These are phyloP conservation scores for Ramularia endophylla DNA, from an alignment of 2,329 filamentous ascomycete species.

Conservation along the genomic window DNA sequence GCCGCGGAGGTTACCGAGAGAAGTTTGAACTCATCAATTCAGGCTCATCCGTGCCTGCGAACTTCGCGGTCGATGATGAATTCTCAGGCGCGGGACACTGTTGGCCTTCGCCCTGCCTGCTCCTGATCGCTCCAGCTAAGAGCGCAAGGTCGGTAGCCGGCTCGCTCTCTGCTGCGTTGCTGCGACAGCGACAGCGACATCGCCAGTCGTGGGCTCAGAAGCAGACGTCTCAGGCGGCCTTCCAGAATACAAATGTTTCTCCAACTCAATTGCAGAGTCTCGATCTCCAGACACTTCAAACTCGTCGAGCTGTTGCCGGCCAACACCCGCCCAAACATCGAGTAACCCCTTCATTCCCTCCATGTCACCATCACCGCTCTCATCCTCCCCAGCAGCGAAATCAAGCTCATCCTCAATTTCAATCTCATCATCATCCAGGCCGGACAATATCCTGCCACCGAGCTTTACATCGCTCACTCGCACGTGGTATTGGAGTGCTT, in stretches of 20 bases:
- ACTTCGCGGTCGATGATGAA: neutral
- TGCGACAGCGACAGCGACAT: too few relatives aligned
- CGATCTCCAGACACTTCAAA: conserved; percentile 26
- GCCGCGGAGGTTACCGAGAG: too few relatives aligned
- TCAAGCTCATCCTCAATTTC: conserved; percentile 21
- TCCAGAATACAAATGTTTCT: conserved; percentile 10
- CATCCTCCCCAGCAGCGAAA: conserved; percentile 6
- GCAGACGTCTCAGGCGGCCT: conserved; percentile 11
- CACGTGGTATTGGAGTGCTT: conserved; percentile 78
- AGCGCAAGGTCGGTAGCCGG: neutral
- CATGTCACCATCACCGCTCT: conserved; percentile 15
- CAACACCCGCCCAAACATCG: conserved; percentile 20
- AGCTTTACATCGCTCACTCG: conserved; percentile 72
- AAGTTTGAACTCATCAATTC: too few relatives aligned
- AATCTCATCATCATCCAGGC: conserved; percentile 43
- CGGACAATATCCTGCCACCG: conserved; percentile 69
- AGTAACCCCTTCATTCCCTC: conserved; percentile 25
- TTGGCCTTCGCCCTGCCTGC: neutral
- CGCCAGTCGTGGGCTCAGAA: too few relatives aligned
- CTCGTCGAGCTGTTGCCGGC: conserved; percentile 13
- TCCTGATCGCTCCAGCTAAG: neutral
- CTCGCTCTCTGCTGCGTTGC: too few relatives aligned
- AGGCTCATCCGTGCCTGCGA: too few relatives aligned
- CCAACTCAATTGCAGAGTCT: conserved; percentile 28
- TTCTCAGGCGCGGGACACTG: neutral